Conservation (phyloP, 805 yeast genomes). For the Blastobotrys terrestris region DNA sequence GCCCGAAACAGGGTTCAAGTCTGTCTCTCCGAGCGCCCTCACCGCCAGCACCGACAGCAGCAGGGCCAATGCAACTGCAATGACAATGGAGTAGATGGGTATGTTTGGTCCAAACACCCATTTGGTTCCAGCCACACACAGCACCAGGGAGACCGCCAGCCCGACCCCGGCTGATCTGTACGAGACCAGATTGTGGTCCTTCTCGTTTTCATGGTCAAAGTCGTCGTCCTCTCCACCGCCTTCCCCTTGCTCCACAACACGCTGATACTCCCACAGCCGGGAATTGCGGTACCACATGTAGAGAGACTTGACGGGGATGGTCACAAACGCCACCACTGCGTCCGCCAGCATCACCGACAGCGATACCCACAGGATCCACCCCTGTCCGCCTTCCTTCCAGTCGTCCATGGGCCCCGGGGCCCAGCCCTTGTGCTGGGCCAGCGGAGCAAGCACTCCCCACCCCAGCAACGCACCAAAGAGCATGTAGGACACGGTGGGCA, state of each 20-base stretch:
- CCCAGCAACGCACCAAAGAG: conserved; percentile 82
- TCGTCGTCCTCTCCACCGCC: conserved; percentile 5
- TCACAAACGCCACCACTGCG: conserved; percentile 71
- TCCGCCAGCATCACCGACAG: conserved; percentile 92
- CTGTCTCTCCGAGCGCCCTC: conserved; percentile 94
- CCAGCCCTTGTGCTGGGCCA: conserved; percentile 68
- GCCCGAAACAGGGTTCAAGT: conserved; percentile 93
- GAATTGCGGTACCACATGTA: conserved; percentile 3
- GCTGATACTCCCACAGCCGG: not conserved
- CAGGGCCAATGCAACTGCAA: conserved; percentile 70
- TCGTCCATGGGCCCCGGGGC: conserved; percentile 85
- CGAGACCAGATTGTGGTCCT: conserved; percentile 41
- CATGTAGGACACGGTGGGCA: conserved; percentile 88
- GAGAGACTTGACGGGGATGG: conserved; percentile 47
- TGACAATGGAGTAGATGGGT: conserved; percentile 61
- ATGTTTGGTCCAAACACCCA: conserved; percentile 63
- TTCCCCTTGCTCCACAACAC: not conserved
- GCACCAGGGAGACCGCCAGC: conserved; percentile 52
- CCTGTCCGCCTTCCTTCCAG: conserved; percentile 92
- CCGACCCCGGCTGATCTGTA: conserved; percentile 50
- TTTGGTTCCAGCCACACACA: conserved; percentile 62
- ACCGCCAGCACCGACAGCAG: conserved; percentile 81
- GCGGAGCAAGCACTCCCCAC: conserved; percentile 87
- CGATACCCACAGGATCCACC: conserved; percentile 95
- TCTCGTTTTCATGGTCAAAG: not conserved